A percentile compares a stretch with the other conserved stretches of the same genome.
Conservation (phyloP, 176 grass and related monocot species). For the Microstegium vimineum region DNA sequence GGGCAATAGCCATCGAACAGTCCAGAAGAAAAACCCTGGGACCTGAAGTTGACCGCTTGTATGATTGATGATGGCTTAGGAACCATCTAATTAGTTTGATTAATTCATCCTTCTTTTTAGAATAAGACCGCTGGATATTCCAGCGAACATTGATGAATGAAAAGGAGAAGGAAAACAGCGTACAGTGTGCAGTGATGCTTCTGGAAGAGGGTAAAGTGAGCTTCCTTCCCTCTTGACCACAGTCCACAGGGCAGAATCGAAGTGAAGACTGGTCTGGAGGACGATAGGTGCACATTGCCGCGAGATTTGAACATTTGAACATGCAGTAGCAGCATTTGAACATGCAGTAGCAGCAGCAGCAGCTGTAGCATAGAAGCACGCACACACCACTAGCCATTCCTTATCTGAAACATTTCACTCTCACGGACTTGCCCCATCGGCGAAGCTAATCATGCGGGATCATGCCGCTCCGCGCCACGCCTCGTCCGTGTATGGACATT, state of each 20-base stretch:
- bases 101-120: neutral
- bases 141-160: neutral
- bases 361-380: neutral
- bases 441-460: constrained; percentile 10
- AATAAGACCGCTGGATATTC: neutral
- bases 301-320: too few relatives aligned
- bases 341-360: neutral
- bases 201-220: too few relatives aligned
- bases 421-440: constrained; percentile 15
- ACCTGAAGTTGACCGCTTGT: neutral
- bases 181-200: neutral
- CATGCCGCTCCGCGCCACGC: too few relatives aligned
- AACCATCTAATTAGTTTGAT: neutral
- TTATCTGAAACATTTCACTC: constrained; percentile 10
- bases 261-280: too few relatives aligned
- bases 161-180: neutral
- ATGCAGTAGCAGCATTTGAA: neutral
- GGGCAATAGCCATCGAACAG: neutral
- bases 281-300: too few relatives aligned
- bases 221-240: too few relatives aligned
- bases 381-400: constrained; percentile 6
- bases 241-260: too few relatives aligned
- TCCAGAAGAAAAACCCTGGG: neutral
- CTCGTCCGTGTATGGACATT: too few relatives aligned
- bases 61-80: neutral